phyloP scores from a whole-genome alignment of 23 red algal genomes.

The Gracilariopsis chorda region DNA sequence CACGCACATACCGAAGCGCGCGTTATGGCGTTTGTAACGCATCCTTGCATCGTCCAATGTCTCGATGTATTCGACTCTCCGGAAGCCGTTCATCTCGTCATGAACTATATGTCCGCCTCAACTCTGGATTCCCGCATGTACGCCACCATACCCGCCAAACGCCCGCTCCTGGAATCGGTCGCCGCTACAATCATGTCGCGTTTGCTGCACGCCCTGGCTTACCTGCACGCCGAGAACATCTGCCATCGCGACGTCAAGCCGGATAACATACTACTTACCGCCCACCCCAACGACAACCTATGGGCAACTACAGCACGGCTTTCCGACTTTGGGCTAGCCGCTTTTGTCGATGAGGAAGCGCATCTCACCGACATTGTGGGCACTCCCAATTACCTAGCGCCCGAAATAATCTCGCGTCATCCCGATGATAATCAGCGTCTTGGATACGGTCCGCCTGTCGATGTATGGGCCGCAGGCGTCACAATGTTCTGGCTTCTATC shows the following conservation, averaged over 20 bases:
- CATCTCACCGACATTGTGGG: constrained; percentile 64
- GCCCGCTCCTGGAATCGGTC: constrained; percentile 49
- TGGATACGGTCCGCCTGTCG: constrained; percentile 60
- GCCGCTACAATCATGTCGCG: constrained; percentile 70
- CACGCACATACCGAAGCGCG: constrained; percentile 54
- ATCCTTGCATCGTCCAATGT: constrained; percentile 70
- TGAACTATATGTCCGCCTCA: constrained; percentile 69
- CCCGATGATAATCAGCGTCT: background rate
- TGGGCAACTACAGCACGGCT: constrained; percentile 72
- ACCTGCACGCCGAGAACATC: constrained; percentile 55
- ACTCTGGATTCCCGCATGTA: constrained; percentile 61
- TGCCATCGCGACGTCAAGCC: constrained; percentile 86
- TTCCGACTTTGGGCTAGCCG: constrained; percentile 85
- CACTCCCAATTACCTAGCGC: constrained; percentile 72
- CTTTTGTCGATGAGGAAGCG: constrained; percentile 38
- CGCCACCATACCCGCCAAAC: constrained; percentile 5
- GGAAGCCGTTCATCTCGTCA: constrained; percentile 56
- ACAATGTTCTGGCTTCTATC: constrained; percentile 62
- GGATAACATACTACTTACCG: constrained; percentile 75
- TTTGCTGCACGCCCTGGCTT: constrained; percentile 59
- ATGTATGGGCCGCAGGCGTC: constrained; percentile 63
- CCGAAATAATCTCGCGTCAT: constrained; percentile 58
- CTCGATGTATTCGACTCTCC: constrained; percentile 81
- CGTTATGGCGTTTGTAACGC: constrained; percentile 48
- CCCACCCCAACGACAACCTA: constrained; percentile 39